A percentile compares a stretch with the other conserved stretches of the same genome.
Evolutionary conservation across 495 filamentous ascomycete species (phyloP).

Genomic region (Penicillium diatomitis): DNA sequence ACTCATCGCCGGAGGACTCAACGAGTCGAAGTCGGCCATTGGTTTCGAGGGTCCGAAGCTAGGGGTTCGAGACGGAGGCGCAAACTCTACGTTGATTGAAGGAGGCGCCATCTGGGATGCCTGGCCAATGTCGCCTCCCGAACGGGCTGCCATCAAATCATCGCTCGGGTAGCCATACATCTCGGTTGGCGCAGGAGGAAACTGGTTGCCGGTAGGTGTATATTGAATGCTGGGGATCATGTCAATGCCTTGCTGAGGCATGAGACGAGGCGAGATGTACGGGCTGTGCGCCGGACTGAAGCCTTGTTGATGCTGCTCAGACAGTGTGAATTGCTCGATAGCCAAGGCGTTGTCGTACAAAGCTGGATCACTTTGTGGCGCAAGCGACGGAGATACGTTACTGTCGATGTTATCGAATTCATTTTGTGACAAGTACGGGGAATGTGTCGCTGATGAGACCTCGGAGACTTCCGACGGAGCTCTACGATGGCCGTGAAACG

Average conservation of each 20-base stretch:
- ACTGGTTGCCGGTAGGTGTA: constrained; percentile 41
- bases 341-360: constrained; percentile 71
- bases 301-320: constrained; percentile 55
- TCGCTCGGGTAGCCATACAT: constrained; percentile 43
- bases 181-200: constrained; percentile 40
- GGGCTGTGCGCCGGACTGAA: constrained; percentile 77
- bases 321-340: constrained; percentile 73
- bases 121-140: constrained; percentile 52
- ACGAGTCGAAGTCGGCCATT: constrained; percentile 56
- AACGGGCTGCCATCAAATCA: constrained; percentile 19
- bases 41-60: constrained; percentile 64
- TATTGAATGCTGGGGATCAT: constrained; percentile 36
- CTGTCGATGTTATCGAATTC: constrained; percentile 72
- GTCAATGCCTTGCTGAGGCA: constrained; percentile 58
- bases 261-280: constrained; percentile 72
- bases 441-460: constrained; percentile 70
- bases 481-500: constrained; percentile 70
- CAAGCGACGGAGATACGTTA: constrained; percentile 70
- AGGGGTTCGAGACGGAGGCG: constrained; percentile 67
- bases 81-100: constrained; percentile 89
- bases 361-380: constrained; percentile 57
- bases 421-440: constrained; percentile 68
- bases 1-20: constrained; percentile 84
- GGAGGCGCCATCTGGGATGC: constrained; percentile 72
- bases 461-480: constrained; percentile 89